phyloP scores from a whole-genome alignment of 139 green algal genomes.

The Chlorella sp. region DNA sequence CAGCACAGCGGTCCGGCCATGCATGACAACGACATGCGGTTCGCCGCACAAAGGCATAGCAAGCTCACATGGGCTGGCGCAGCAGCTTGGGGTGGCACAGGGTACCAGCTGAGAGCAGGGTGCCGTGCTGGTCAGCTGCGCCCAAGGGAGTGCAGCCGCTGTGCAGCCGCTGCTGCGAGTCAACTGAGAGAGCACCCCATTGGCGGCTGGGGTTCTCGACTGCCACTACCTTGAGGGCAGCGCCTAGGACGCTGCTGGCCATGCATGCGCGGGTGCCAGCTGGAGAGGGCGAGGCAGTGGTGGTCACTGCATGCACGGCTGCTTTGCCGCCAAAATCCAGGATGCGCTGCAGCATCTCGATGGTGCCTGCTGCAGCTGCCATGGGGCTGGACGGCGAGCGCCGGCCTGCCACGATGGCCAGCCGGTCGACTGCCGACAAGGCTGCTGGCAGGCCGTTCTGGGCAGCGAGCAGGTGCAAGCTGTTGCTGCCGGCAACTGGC shows the following conservation, averaged over 20 bases:
- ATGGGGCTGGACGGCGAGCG: not conserved
- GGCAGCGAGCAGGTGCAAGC: not conserved
- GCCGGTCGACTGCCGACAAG: not conserved
- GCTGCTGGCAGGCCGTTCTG: not conserved
- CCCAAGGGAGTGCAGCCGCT: not conserved
- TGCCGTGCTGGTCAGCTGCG: constrained; percentile 8
- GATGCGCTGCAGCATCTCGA: constrained; percentile 28
- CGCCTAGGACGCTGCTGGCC: not conserved
- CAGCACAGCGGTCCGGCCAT: too few species aligned
- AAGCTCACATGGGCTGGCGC: constrained; percentile 6
- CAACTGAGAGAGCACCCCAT: not conserved
- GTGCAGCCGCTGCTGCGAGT: not conserved
- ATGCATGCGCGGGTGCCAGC: too few species aligned
- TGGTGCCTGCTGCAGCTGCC: not conserved
- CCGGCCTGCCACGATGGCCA: not conserved
- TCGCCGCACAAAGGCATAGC: too few species aligned
- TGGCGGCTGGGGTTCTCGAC: constrained; percentile 1
- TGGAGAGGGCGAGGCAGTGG: too few species aligned
- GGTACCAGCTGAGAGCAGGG: not conserved
- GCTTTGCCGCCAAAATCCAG: not conserved
- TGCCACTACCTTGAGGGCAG: constrained; percentile 27
- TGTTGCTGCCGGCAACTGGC: not conserved
- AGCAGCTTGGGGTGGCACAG: not conserved
- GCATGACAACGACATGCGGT: too few species aligned
- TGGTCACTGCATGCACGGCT: not conserved